These are phyloP conservation scores for Penicillium angulare DNA, from an alignment of 495 filamentous ascomycete species.

Conservation along the genomic window DNA sequence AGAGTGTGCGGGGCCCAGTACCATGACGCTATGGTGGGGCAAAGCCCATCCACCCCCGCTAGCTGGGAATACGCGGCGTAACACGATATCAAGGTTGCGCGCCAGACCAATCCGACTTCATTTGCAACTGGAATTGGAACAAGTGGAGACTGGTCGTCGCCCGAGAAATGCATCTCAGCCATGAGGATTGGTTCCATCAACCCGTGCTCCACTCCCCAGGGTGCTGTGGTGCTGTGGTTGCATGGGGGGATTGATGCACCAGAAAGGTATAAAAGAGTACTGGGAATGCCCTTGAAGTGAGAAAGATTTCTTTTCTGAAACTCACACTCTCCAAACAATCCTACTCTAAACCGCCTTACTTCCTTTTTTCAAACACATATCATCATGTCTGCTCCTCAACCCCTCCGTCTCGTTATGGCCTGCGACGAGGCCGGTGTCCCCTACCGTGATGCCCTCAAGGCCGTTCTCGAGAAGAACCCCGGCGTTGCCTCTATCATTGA, in stretches of 20 bases:
- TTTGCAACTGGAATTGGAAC: constrained; percentile 2
- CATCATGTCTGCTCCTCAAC: constrained; percentile 41
- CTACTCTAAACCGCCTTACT: not conserved
- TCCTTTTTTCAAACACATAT: not conserved
- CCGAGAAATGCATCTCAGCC: constrained; percentile 3
- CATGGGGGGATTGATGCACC: not conserved
- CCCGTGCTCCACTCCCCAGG: constrained; percentile 15
- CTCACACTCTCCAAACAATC: constrained; percentile 1
- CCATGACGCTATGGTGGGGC: constrained; percentile 22
- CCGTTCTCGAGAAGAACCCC: constrained; percentile 63
- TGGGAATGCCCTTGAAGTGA: not conserved
- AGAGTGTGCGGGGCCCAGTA: not conserved
- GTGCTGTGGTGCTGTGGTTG: constrained; percentile 13
- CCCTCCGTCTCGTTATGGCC: constrained; percentile 60
- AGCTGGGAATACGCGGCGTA: constrained; percentile 6
- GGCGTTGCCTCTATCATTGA: constrained; percentile 68
- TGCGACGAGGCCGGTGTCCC: constrained; percentile 72
- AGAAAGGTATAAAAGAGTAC: constrained; percentile 22
- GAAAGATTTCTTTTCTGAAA: not conserved
- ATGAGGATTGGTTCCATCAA: constrained; percentile 15
- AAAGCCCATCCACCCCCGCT: constrained; percentile 3
- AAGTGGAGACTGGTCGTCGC: constrained; percentile 9
- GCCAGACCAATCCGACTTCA: constrained; percentile 3
- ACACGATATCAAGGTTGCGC: constrained; percentile 7
- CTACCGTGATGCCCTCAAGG: constrained; percentile 79